Evolutionary conservation across 257 asterid genomes (phyloP).

Genomic region (Capsicum baccatum): DNA sequence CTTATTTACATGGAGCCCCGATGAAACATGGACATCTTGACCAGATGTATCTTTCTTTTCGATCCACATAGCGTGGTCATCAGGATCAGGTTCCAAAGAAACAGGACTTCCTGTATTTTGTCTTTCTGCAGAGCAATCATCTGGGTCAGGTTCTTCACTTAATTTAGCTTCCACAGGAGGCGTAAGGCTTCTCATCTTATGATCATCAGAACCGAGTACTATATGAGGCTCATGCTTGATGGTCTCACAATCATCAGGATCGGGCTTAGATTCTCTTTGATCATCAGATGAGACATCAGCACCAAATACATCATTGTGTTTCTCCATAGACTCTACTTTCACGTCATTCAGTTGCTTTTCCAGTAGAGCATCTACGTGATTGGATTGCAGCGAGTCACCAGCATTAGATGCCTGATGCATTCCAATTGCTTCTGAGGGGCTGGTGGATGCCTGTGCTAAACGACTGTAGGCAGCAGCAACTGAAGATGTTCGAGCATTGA

Average conservation of each 20-base stretch:
- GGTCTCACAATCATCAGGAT: conserved; percentile 43
- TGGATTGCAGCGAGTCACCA: conserved; percentile 31
- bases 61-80: conserved; percentile 26
- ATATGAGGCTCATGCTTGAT: conserved; percentile 42
- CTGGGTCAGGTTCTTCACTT: conserved; percentile 41
- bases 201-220: conserved; percentile 38
- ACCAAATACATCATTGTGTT: conserved; percentile 30
- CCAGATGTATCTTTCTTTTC: conserved; percentile 29
- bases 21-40: conserved; percentile 11
- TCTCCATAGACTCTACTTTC: conserved; percentile 39
- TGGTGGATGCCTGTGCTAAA: conserved; percentile 47
- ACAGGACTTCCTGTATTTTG: conserved; percentile 20
- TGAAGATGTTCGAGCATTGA: conserved; percentile 76
- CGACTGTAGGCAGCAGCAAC: conserved; percentile 84
- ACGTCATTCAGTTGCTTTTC: conserved; percentile 28
- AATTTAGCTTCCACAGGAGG: conserved; percentile 34
- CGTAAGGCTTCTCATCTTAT: conserved; percentile 10
- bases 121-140: conserved; percentile 34
- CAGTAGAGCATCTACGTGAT: neutral
- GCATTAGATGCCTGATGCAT: conserved; percentile 45
- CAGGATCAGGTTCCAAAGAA: conserved; percentile 43
- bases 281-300: conserved; percentile 28
- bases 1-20: conserved; percentile 4
- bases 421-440: conserved; percentile 39
- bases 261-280: conserved; percentile 38